Base-by-base conservation (phyloP, 257 asterid species). In the Primulina eburnea region DNA sequence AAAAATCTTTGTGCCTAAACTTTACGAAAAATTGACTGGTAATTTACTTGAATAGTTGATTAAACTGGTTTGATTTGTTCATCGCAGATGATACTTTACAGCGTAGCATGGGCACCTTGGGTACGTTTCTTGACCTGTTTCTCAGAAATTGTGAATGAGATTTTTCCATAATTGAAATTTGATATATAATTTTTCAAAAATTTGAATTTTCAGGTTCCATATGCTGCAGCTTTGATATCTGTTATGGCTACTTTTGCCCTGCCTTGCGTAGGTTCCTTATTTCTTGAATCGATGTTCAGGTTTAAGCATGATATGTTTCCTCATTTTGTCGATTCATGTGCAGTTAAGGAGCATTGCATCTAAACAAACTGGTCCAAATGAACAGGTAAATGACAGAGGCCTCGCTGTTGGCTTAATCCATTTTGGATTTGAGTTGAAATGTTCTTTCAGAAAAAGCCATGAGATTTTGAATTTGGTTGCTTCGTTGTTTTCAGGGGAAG, bases 71-170 rank as follows among this genome's bases (percentile, higher is more conserved):
- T 59, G n/a, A 24, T 58, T 71, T 18, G 43, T 30, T 55, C 65
- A 63, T 28, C 84, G 92, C 88, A 93, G 98, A 79, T 87, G 85
- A 57, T 90, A 28, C 90, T 93, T 43, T 76, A 87, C 85, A 86
- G 98, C 76, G 68, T 93, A 16, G 96, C 98, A 6, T 93, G 98
- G 98, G 82, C 97, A 12, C 82, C 89, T 32, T 93, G 97, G 98
- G 98, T 92, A 82, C 10, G 72, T 61, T 29, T 72, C 47, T 61
- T 38, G 29, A 4, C 68, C 59, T 53, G 0, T 47, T 21, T 9
- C 8, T 34, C 10, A 12, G 11, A 37, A 33, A 50, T 50, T 57
- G 14, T 50, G 47, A 8, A 30, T 3, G 2, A 0, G 9, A 43
- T 8, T 37, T 26, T 26, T 64, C 52, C 5, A 3, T 20, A 16